Percentiles rank a stretch among this genome's conserved stretches.
These are phyloP conservation scores for Saccharomycopsis capsularis DNA, from an alignment of 805 yeast species.

Conservation along the genomic window DNA sequence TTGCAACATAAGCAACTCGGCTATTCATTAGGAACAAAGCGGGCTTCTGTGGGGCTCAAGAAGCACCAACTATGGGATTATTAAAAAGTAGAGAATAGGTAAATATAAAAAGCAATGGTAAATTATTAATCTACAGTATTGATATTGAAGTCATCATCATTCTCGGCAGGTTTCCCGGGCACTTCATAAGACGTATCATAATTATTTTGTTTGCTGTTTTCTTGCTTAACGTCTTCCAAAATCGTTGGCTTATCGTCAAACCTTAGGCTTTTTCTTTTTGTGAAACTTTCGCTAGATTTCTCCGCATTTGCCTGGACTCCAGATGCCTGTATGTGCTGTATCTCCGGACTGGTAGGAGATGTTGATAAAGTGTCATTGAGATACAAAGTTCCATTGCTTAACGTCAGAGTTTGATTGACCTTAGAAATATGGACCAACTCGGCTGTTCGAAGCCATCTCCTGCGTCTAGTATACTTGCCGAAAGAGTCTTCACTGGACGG, in stretches of 20 bases:
- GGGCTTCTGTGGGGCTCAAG: no score
- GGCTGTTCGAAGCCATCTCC: conserved; percentile 96
- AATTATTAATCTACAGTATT: no score
- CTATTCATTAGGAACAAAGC: no score
- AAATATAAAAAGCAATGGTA: no score
- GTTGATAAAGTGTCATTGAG: conserved; percentile 13
- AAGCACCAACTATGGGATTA: no score
- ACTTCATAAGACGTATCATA: no score
- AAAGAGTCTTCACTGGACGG: conserved; percentile 85
- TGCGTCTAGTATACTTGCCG: conserved; percentile 85
- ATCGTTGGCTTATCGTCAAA: conserved; percentile 18
- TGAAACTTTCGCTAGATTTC: neutral
- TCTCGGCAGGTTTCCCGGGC: no score
- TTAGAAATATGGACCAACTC: conserved; percentile 49
- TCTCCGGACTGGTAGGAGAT: conserved; percentile 4
- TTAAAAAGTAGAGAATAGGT: no score
- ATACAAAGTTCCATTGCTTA: conserved; percentile 17
- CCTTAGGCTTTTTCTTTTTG: conserved; percentile 17
- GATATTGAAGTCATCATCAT: no score
- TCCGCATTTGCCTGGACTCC: conserved; percentile 9
- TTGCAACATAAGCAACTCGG: no score
- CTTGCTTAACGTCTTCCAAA: conserved; percentile 5
- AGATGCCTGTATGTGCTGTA: conserved; percentile 15
- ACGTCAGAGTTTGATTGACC: conserved; percentile 9
- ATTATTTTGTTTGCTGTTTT: no score